phyloP scores from a whole-genome alignment of 2,329 filamentous ascomycete species.

The Colletotrichum sp. region DNA sequence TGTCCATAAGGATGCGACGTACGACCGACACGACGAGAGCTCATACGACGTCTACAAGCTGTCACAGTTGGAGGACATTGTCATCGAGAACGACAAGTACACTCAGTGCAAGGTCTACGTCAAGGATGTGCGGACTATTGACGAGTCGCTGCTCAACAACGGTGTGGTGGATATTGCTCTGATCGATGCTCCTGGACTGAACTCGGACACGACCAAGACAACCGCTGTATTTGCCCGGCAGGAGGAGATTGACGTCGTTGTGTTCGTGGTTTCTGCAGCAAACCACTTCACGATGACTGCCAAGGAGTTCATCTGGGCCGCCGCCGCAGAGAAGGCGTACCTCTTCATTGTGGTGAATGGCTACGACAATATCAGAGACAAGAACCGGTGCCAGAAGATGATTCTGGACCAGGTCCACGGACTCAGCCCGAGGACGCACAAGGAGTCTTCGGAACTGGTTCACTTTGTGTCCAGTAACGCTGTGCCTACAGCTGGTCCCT shows the following conservation, averaged over 20 bases:
- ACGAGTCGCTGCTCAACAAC: slow-evolving; percentile 95
- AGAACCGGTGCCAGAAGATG: slow-evolving; percentile 88
- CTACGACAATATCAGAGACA: slow-evolving; percentile 92
- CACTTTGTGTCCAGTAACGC: slow-evolving; percentile 99
- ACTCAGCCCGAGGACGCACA: slow-evolving; percentile 91
- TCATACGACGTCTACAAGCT: slow-evolving; percentile 90
- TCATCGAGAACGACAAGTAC: slow-evolving; percentile 86
- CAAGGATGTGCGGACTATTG: slow-evolving; percentile 84
- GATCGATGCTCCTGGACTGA: slow-evolving; percentile 94
- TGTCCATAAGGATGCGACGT: slow-evolving; percentile 79
- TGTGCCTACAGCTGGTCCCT: slow-evolving; percentile 72
- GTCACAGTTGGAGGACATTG: slow-evolving; percentile 82
- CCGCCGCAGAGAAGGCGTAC: slow-evolving; percentile 95
- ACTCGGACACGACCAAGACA: slow-evolving; percentile 95
- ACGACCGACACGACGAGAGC: slow-evolving; percentile 89
- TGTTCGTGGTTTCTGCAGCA: slow-evolving; percentile 96
- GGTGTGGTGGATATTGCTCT: slow-evolving; percentile 97
- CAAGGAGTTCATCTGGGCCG: slow-evolving; percentile 97
- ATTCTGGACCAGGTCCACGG: slow-evolving; percentile 88
- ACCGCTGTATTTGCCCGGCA: slow-evolving; percentile 96
- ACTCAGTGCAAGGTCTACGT: slow-evolving; percentile 97
- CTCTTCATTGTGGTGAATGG: slow-evolving; percentile 98
- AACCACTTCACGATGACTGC: slow-evolving; percentile 98
- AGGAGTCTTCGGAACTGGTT: slow-evolving; percentile 90
- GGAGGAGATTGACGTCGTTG: slow-evolving; percentile 98